A percentile compares a stretch with the other conserved stretches of the same genome.
Conservation (phyloP, 768 basidiomycete species). For the Daedalea quercina region DNA sequence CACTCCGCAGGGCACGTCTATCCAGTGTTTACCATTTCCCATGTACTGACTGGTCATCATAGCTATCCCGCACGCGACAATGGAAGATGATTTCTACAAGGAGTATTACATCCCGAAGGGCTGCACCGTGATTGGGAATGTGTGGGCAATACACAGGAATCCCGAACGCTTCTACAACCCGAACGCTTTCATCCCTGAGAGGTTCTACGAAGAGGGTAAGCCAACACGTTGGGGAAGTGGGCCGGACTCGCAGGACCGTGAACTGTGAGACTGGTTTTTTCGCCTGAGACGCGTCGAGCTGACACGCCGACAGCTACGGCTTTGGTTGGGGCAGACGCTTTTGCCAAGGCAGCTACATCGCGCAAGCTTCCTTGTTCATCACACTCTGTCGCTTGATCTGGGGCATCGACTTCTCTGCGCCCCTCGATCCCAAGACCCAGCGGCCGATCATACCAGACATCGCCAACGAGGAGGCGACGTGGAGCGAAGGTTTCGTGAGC, state of each 20-base stretch:
- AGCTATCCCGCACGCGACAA: constrained; percentile 1
- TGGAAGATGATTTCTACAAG: constrained; percentile 19
- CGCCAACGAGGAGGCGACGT: constrained; percentile 6
- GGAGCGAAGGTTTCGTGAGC: constrained; percentile 5
- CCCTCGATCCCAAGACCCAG: background rate
- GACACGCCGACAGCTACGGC: constrained; percentile 7
- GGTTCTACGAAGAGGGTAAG: constrained; percentile 10
- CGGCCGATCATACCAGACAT: constrained; percentile 3
- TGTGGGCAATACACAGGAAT: constrained; percentile 21
- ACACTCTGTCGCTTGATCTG: constrained; percentile 2
- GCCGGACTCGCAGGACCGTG: background rate
- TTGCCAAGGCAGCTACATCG: constrained; percentile 13
- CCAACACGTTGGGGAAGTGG: constrained; percentile 9
- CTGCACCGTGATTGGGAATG: constrained; percentile 16
- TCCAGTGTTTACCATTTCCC: no score
- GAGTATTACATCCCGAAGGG: constrained; percentile 23
- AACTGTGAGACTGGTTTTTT: background rate
- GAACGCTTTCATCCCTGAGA: constrained; percentile 14
- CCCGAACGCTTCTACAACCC: constrained; percentile 16
- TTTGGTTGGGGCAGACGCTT: constrained; percentile 16
- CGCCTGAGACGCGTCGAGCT: background rate
- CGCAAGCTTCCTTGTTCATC: constrained; percentile 14
- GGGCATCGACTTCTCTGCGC: constrained; percentile 5
- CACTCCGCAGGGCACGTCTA: no score
- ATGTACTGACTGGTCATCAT: no score